These are phyloP conservation scores for Tritrichomonas musculus DNA, from an alignment of 208 protist species.

Conservation along the genomic window DNA sequence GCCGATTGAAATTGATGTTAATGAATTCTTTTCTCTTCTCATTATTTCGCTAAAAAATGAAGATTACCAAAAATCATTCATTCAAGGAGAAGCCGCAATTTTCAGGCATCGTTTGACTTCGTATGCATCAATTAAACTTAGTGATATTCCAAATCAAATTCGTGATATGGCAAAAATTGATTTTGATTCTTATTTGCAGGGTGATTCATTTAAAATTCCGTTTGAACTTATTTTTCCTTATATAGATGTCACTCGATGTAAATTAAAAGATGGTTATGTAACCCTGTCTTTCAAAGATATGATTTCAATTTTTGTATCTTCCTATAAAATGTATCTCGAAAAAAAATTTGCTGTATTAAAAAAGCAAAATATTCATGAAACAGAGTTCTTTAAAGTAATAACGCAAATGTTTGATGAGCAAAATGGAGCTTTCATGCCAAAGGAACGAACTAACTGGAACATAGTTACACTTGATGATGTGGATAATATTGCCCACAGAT, in stretches of 20 bases:
- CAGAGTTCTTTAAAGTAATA: neutral
- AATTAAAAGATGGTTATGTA: neutral
- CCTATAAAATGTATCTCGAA: slow-evolving; percentile 5
- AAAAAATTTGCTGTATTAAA: neutral
- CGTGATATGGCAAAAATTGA: neutral
- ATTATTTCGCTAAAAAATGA: neutral
- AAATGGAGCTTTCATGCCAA: neutral
- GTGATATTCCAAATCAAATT: neutral
- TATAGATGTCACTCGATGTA: neutral
- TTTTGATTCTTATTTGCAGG: neutral
- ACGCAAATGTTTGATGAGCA: neutral
- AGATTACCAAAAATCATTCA: neutral
- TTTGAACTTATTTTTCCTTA: neutral
- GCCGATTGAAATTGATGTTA: neutral
- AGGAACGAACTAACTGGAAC: neutral
- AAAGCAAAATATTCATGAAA: neutral
- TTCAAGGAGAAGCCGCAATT: neutral
- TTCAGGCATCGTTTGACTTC: neutral
- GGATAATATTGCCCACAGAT: neutral
- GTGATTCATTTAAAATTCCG: neutral
- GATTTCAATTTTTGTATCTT: neutral
- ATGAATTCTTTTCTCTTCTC: neutral
- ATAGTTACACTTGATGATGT: neutral
- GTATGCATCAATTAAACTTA: neutral
- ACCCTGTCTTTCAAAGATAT: neutral